Percentiles rank a stretch among this genome's conserved stretches.
Evolutionary conservation across 2,329 filamentous ascomycete species (phyloP).

Genomic region (Penicillium italicum): DNA sequence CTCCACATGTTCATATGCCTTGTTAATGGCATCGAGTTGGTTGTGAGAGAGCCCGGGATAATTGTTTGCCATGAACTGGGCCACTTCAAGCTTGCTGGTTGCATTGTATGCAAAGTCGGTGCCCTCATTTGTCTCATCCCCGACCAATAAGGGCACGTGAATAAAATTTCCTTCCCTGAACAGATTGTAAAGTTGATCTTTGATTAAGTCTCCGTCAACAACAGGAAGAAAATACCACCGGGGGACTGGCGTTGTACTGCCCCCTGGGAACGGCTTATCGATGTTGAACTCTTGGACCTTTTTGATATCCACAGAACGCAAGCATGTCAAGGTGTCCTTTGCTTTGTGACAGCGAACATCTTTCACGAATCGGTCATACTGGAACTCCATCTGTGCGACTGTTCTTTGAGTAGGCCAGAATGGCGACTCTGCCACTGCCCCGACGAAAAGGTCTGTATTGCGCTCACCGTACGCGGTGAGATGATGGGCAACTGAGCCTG

Average conservation of each 20-base stretch:
- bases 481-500: conserved; percentile 55
- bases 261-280: conserved; percentile 43
- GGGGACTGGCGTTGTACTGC: conserved; percentile 33
- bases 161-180: conserved; percentile 52
- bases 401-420: conserved; percentile 49
- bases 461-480: conserved; percentile 51
- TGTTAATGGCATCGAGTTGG: conserved; percentile 50
- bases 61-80: conserved; percentile 54
- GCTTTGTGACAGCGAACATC: conserved; percentile 43
- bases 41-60: conserved; percentile 51
- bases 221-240: conserved; percentile 55
- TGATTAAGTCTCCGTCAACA: conserved; percentile 53
- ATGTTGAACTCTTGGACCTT: conserved; percentile 42
- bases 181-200: conserved; percentile 49
- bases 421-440: conserved; percentile 48
- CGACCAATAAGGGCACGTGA: conserved; percentile 53
- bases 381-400: conserved; percentile 45
- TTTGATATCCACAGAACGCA: conserved; percentile 42
- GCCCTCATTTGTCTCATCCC: conserved; percentile 46
- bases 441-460: conserved; percentile 47
- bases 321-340: conserved; percentile 42
- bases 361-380: conserved; percentile 46
- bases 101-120: conserved; percentile 47
- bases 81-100: conserved; percentile 45
- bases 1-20: conserved; percentile 48